These are phyloP conservation scores for Cladophialophora carrionii DNA, from an alignment of 2,329 filamentous ascomycete genomes.

Conservation along the genomic window DNA sequence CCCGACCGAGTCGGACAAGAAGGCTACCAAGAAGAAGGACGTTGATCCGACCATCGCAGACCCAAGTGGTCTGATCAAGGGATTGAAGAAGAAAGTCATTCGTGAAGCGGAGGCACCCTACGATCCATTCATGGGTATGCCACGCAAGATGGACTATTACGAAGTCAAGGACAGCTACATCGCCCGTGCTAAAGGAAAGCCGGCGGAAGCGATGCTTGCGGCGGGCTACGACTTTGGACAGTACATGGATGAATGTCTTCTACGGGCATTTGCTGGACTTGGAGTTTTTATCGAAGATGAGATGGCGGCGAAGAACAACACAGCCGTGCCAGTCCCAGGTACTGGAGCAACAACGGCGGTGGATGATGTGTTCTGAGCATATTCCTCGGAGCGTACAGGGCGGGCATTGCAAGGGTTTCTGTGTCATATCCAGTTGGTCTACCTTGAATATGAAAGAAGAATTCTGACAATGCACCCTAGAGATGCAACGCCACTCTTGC, in stretches of 20 bases:
- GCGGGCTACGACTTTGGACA: constrained; percentile 84
- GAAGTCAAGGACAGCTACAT: constrained; percentile 70
- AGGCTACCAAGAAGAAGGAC: constrained; percentile 45
- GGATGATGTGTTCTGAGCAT: constrained; percentile 25
- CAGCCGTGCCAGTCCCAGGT: constrained; percentile 20
- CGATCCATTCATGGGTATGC: constrained; percentile 81
- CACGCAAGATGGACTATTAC: constrained; percentile 71
- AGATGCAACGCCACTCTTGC: not conserved
- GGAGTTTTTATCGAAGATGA: constrained; percentile 87
- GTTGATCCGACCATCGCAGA: constrained; percentile 31
- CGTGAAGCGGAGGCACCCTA: constrained; percentile 73
- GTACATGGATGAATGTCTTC: constrained; percentile 78
- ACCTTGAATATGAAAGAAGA: not conserved
- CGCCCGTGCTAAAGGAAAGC: constrained; percentile 68
- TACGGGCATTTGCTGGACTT: constrained; percentile 87
- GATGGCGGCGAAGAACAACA: constrained; percentile 35
- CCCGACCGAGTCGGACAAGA: constrained; percentile 68
- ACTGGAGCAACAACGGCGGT: constrained; percentile 1
- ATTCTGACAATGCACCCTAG: not conserved
- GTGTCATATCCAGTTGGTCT: not conserved
- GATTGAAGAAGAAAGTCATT: constrained; percentile 68
- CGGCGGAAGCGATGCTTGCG: constrained; percentile 67
- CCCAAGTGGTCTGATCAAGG: constrained; percentile 68
- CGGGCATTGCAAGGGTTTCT: not conserved
- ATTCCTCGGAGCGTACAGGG: not conserved